These are phyloP conservation scores for Adansonia madagascariensis DNA, from an alignment of 441 rosid genomes.

Conservation along the genomic window DNA sequence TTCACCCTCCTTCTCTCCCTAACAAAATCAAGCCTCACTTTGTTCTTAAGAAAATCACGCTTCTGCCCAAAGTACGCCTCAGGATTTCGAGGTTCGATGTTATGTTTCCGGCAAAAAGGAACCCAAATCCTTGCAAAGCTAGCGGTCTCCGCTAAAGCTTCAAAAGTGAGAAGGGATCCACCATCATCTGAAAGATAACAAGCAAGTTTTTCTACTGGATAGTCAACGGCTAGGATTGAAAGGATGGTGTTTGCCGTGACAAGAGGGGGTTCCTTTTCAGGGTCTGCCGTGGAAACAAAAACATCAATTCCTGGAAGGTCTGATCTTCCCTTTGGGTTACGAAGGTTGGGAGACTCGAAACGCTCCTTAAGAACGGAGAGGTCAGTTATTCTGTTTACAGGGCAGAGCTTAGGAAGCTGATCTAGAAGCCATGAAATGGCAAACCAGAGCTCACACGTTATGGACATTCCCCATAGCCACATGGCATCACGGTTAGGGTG, in stretches of 20 bases:
- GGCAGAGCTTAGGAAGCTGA: constrained; percentile 90
- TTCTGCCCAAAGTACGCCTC: constrained; percentile 85
- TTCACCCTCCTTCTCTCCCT: constrained; percentile 87
- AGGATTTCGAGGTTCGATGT: constrained; percentile 85
- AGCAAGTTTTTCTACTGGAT: constrained; percentile 88
- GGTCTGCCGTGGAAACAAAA: constrained; percentile 90
- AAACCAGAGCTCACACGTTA: constrained; percentile 89
- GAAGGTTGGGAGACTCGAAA: constrained; percentile 67
- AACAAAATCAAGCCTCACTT: constrained; percentile 76
- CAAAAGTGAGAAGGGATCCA: constrained; percentile 82
- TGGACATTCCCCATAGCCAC: constrained; percentile 92
- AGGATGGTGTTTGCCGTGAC: constrained; percentile 88
- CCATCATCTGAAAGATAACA: constrained; percentile 93
- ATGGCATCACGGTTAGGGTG: constrained; percentile 81
- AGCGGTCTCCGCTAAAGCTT: constrained; percentile 86
- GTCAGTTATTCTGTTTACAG: constrained; percentile 73
- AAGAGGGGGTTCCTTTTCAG: constrained; percentile 90
- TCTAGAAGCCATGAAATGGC: constrained; percentile 89
- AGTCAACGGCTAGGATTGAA: constrained; percentile 85
- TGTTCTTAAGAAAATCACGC: constrained; percentile 73
- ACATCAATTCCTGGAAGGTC: constrained; percentile 92
- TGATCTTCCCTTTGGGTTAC: constrained; percentile 71
- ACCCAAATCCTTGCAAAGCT: constrained; percentile 88
- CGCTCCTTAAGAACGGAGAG: constrained; percentile 65
- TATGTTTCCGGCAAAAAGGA: constrained; percentile 87